Base-by-base conservation (phyloP, 345 rosid species). In the Cardiospermum halicacabum region DNA sequence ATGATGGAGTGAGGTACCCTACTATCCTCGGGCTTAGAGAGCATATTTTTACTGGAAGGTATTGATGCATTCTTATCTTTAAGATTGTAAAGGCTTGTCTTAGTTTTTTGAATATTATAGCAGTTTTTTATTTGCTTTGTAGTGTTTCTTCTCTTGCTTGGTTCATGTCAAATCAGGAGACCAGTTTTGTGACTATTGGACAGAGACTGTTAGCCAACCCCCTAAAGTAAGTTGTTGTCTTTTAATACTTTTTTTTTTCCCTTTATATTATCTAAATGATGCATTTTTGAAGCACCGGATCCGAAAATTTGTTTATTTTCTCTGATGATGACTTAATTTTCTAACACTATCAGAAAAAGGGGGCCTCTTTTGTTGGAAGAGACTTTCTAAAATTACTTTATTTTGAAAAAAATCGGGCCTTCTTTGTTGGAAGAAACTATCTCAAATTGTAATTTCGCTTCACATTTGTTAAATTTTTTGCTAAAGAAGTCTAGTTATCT, bases 101-200 rank as follows among this genome's bases (percentile, higher is more conserved):
- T 70, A 4, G 48, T 40, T 39, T 21, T 5, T 50, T 49, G 36
- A 24, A 16, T 21, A 12, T 27, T 63, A n/a, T n/a, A 24, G 18
- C 26, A n/a, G 36, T 72, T 11, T 53, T 30, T 70, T 70, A 51
- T 27, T 19, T 50, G 7, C 51, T 62, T 61, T 79, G 76, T 89
- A 95, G 99, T 75, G 99, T 95, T 74, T 95, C 99, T 40, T 95
- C 99, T 65, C 98, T 95, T 55, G 99, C 99, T 16, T 95, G 99
- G 99, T 91, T 95, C 76, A 91, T 95, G 98, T 95, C 99, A 60
- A 91, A 89, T 87, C 99, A 91, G 84, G 99, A 95, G 77, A 95
- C 93, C 19, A 95, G 99, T 77, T 95, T 95, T 76, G 98, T 91
- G 47, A 95, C 99, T 28, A 95, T 95, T 62, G 97, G 98, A 68